Conservation (phyloP, 768 basidiomycete species). For the Flagelloscypha sp. region DNA sequence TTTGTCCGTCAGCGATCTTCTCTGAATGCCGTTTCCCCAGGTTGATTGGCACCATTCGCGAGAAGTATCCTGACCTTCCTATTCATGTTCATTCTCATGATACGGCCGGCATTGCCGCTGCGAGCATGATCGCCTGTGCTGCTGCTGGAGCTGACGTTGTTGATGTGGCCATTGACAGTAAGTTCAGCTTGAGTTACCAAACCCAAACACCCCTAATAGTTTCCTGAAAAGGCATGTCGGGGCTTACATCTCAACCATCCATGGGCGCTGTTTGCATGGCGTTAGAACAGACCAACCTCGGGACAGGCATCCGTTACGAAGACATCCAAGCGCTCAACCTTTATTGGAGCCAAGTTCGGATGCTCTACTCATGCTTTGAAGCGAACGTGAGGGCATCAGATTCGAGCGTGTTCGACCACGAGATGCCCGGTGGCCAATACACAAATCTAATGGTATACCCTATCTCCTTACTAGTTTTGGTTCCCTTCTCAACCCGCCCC, state of each 20-base stretch:
- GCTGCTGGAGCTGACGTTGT: constrained; percentile 97
- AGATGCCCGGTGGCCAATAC: constrained; percentile 98
- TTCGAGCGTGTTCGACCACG: constrained; percentile 97
- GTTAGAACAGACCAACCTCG: constrained; percentile 87
- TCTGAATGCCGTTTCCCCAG: constrained; percentile 27
- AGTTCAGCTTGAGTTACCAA: too few relatives aligned
- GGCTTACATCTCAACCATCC: constrained; percentile 94
- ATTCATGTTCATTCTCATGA: constrained; percentile 99
- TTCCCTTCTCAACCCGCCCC: constrained; percentile 1
- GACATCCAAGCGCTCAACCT: constrained; percentile 96
- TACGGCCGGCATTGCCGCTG: constrained; percentile 94
- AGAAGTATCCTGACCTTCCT: constrained; percentile 93
- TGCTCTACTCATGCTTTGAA: constrained; percentile 95
- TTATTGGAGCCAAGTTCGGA: constrained; percentile 97
- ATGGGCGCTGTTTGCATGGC: constrained; percentile 98
- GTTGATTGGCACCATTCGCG: constrained; percentile 88
- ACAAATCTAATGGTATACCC: constrained; percentile 77
- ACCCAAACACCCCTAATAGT: constrained; percentile 10
- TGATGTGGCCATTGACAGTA: constrained; percentile 97
- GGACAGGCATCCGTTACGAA: constrained; percentile 93
- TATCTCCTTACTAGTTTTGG: constrained; percentile 14
- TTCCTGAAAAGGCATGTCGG: constrained; percentile 77
- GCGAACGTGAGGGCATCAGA: constrained; percentile 96
- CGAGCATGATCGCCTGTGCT: constrained; percentile 95
- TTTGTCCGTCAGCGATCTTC: constrained; percentile 5